Percentiles rank a stretch among this genome's conserved stretches.
Conservation (phyloP, 2,329 filamentous ascomycete species). For the Gyromitra esculenta region DNA sequence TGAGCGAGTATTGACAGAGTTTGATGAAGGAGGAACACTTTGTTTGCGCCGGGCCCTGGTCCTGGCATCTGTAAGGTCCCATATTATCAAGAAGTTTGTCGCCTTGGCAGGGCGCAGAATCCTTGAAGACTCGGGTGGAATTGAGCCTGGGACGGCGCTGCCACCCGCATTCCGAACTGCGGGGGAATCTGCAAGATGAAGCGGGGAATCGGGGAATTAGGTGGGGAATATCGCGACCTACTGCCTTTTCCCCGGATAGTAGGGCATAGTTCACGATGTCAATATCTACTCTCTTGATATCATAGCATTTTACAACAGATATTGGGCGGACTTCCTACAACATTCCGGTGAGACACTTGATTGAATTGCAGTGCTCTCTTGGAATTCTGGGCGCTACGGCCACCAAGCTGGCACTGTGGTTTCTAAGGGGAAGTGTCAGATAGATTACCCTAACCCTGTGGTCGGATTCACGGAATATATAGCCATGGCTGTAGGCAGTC, state of each 20-base stretch:
- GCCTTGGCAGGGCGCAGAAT: conserved; percentile 4
- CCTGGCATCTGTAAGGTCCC: neutral
- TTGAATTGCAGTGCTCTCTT: neutral
- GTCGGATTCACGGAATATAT: neutral
- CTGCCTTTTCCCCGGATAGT: neutral
- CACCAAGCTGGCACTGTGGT: neutral
- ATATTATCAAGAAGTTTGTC: conserved; percentile 2
- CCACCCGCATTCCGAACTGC: conserved; percentile 31
- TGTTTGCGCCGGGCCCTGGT: neutral
- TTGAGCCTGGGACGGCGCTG: conserved; percentile 23
- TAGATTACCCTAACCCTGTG: conserved; percentile 18
- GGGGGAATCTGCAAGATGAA: conserved; percentile 17
- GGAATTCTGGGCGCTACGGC: neutral
- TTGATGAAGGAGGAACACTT: conserved; percentile 25
- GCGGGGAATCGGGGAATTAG: neutral
- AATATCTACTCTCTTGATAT: neutral
- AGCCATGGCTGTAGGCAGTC: neutral
- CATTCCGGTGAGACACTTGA: neutral
- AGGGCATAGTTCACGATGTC: neutral
- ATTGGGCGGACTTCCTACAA: neutral
- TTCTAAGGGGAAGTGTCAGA: neutral
- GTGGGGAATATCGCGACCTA: conserved; percentile 19
- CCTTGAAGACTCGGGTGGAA: conserved; percentile 21
- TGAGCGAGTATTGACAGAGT: conserved; percentile 4
- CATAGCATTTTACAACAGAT: neutral